phyloP scores from a whole-genome alignment of 2,329 filamentous ascomycete species.

The Aureobasidium sp. region DNA sequence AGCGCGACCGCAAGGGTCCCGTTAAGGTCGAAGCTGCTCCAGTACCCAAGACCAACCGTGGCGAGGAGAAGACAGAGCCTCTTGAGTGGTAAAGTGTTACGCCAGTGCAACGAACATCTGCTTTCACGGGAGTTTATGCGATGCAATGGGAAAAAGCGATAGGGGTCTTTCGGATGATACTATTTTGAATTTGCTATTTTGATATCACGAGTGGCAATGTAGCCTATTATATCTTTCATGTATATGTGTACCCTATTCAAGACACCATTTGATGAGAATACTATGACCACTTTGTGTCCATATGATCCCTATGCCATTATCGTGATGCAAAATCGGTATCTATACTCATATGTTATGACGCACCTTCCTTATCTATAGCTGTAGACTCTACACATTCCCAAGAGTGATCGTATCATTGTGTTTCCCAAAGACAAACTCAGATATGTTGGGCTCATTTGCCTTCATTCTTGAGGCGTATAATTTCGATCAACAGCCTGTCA shows the following conservation, averaged over 20 bases:
- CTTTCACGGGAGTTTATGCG: neutral
- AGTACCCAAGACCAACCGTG: slow-evolving; percentile 81
- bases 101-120: neutral
- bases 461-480: neutral
- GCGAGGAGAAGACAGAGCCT: slow-evolving; percentile 74
- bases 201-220: neutral
- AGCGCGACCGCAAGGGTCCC: slow-evolving; percentile 45
- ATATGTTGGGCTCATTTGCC: neutral
- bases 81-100: slow-evolving; percentile 64
- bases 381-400: too few species aligned
- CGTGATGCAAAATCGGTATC: neutral
- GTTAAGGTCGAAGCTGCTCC: slow-evolving; percentile 58
- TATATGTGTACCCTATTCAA: neutral
- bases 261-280: neutral
- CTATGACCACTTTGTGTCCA: neutral
- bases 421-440: too few species aligned
- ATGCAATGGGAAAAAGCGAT: neutral
- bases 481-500: neutral
- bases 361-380: too few species aligned
- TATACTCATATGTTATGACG: too few species aligned
- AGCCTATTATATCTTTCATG: neutral
- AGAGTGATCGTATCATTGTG: too few species aligned
- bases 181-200: neutral
- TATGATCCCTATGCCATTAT: neutral
- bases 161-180: neutral